These are phyloP conservation scores for Alternaria panax DNA, from an alignment of 2,329 filamentous ascomycete genomes.

Conservation along the genomic window DNA sequence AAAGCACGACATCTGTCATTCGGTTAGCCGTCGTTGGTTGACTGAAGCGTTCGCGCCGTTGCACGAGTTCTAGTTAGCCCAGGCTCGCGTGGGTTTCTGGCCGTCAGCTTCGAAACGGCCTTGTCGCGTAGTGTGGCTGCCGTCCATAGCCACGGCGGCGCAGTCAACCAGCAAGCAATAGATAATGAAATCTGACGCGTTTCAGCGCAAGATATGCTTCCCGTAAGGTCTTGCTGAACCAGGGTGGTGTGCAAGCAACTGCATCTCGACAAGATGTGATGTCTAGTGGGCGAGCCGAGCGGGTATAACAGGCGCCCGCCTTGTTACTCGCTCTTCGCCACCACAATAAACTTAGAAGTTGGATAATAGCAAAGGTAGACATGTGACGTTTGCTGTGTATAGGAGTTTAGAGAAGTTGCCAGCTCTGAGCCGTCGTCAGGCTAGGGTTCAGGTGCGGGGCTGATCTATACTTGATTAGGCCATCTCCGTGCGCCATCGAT, in stretches of 20 bases:
- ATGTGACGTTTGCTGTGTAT: neutral
- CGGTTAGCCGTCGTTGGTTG: neutral
- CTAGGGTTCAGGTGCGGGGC: neutral
- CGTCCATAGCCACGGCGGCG: neutral
- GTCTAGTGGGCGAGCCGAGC: neutral
- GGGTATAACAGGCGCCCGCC: neutral
- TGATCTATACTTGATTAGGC: neutral
- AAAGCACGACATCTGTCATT: constrained; percentile 8
- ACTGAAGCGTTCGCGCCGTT: constrained; percentile 7
- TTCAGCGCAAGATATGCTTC: neutral
- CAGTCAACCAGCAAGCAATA: neutral
- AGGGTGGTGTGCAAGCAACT: neutral
- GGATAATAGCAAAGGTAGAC: neutral
- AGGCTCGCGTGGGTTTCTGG: neutral
- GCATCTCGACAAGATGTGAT: neutral
- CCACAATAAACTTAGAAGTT: neutral
- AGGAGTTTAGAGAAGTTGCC: constrained; percentile 4
- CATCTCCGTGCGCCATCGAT: neutral
- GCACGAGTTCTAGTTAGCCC: neutral
- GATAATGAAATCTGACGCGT: neutral
- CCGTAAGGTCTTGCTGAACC: too few species aligned
- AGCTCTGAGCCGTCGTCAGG: neutral
- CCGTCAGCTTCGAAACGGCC: constrained; percentile 8
- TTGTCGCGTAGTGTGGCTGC: neutral
- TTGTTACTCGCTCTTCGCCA: neutral